phyloP scores from a whole-genome alignment of 1,284 basidiomycete species.

The Neolentinus lepideus region DNA sequence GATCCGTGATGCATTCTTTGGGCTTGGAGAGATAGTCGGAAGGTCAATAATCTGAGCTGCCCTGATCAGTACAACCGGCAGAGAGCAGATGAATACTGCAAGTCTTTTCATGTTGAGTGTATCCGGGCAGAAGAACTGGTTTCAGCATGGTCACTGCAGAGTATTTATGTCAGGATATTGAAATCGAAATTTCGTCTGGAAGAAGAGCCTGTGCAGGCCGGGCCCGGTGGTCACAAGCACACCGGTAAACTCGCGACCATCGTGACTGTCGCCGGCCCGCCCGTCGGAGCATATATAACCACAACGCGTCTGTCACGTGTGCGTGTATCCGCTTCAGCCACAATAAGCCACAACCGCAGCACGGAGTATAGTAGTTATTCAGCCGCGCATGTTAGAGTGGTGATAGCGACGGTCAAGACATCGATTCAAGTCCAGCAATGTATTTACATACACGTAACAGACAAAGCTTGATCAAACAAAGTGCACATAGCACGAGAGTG shows the following conservation, averaged over 20 bases:
- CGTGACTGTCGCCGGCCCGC: neutral
- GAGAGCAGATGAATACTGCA: neutral
- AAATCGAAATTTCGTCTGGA: no score
- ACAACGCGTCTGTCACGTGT: neutral
- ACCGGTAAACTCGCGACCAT: neutral
- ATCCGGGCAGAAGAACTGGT: neutral
- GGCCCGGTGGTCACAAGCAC: neutral
- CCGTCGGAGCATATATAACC: neutral
- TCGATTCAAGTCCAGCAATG: neutral
- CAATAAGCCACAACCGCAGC: no score
- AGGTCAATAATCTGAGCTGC: slow-evolving; percentile 4
- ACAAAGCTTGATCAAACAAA: neutral
- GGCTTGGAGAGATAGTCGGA: slow-evolving; percentile 9
- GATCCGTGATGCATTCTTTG: slow-evolving; percentile 19
- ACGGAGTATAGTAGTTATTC: no score
- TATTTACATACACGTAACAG: neutral
- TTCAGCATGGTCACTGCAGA: neutral
- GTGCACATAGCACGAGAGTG: neutral
- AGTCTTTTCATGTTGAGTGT: neutral
- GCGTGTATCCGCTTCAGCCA: neutral
- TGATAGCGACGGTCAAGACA: no score
- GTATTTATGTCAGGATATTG: no score
- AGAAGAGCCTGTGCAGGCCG: no score
- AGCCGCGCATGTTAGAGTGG: no score
- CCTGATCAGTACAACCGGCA: neutral